A percentile compares a stretch with the other conserved stretches of the same genome.
These are phyloP conservation scores for Candida boleticola DNA, from an alignment of 805 yeast species.

Conservation along the genomic window DNA sequence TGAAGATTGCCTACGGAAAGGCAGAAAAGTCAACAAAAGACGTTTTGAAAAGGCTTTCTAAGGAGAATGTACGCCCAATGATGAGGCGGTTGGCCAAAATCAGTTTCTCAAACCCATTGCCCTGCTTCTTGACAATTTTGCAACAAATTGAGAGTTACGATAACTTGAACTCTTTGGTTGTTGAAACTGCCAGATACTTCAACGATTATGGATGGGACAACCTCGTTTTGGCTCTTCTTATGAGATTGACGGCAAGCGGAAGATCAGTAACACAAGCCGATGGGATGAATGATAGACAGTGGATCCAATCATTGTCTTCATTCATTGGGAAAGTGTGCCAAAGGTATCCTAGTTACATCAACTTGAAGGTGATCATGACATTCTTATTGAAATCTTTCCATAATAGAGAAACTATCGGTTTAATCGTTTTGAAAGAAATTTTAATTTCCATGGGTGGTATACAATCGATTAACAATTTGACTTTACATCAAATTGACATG, in stretches of 20 bases:
- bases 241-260: conserved; percentile 63
- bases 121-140: conserved; percentile 67
- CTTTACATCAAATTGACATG: conserved; percentile 60
- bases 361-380: conserved; percentile 57
- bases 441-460: conserved; percentile 77
- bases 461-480: conserved; percentile 63
- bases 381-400: conserved; percentile 65
- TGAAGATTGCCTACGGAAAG: conserved; percentile 58
- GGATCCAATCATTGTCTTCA: conserved; percentile 81
- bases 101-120: conserved; percentile 73
- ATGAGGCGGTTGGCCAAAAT: conserved; percentile 71
- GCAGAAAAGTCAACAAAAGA: conserved; percentile 81
- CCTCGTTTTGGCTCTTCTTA: conserved; percentile 67
- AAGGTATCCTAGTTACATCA: conserved; percentile 51
- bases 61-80: conserved; percentile 71
- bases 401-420: conserved; percentile 53
- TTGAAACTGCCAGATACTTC: conserved; percentile 74
- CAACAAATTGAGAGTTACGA: conserved; percentile 90
- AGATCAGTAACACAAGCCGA: conserved; percentile 67
- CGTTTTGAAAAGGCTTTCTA: conserved; percentile 75
- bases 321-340: conserved; percentile 75
- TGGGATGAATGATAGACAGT: conserved; percentile 76
- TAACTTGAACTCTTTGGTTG: conserved; percentile 75
- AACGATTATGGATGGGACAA: conserved; percentile 83
- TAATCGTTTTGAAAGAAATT: conserved; percentile 66